Conservation (phyloP, 495 filamentous ascomycete species). For the Patellaria atrata region DNA sequence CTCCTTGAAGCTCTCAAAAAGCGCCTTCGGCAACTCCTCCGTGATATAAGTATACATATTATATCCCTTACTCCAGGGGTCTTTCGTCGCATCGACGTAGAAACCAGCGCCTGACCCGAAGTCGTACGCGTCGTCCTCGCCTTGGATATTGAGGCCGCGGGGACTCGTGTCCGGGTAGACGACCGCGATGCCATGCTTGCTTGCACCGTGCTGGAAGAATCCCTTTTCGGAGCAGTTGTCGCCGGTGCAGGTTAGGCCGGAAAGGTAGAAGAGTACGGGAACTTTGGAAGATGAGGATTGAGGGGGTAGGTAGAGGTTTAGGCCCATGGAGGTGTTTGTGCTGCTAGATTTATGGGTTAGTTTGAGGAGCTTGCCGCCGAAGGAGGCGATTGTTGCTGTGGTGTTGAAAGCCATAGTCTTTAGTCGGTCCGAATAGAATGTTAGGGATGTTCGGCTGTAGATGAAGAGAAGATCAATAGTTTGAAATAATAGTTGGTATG, state of each 20-base stretch:
- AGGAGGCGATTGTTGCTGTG: slow-evolving; percentile 78
- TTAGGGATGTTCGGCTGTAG: too few species aligned
- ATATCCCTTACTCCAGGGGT: slow-evolving; percentile 60
- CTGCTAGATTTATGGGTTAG: slow-evolving; percentile 65
- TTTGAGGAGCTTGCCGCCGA: slow-evolving; percentile 91
- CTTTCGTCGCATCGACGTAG: slow-evolving; percentile 78
- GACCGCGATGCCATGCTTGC: slow-evolving; percentile 65
- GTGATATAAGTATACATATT: slow-evolving; percentile 90
- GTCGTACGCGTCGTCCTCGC: slow-evolving; percentile 75
- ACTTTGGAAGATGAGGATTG: slow-evolving; percentile 43
- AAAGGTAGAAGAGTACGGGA: slow-evolving; percentile 86
- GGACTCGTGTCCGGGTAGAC: slow-evolving; percentile 93
- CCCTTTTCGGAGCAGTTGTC: slow-evolving; percentile 96
- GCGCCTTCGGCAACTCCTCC: slow-evolving; percentile 57
- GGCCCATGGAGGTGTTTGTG: slow-evolving; percentile 51
- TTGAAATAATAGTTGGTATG: too few species aligned
- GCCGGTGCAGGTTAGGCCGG: slow-evolving; percentile 85
- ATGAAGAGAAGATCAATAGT: too few species aligned
- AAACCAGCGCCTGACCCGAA: slow-evolving; percentile 87
- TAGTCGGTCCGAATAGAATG: not conserved
- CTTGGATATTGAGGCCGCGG: slow-evolving; percentile 56
- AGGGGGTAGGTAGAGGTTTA: slow-evolving; percentile 55
- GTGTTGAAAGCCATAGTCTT: slow-evolving; percentile 61
- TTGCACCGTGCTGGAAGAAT: slow-evolving; percentile 77
- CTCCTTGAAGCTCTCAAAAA: slow-evolving; percentile 51